Evolutionary conservation across 2,329 filamentous ascomycete genomes (phyloP).

Genomic region (Pyrenophora tritici-repentis): DNA sequence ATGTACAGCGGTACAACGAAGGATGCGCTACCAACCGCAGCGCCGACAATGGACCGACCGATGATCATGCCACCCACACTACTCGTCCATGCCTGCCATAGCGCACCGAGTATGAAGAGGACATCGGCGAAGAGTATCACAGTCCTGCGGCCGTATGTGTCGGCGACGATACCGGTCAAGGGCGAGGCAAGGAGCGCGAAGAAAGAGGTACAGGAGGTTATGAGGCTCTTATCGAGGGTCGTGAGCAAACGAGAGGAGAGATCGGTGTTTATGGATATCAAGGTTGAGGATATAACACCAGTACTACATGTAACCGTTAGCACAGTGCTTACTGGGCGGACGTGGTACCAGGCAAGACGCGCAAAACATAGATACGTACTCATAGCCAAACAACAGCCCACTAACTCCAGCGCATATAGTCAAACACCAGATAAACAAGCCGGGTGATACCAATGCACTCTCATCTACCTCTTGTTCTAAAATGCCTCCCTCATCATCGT

Average conservation of each 20-base stretch:
- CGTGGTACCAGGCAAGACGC: background rate
- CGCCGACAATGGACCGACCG: slow-evolving; percentile 71
- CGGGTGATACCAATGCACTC: slow-evolving; percentile 32
- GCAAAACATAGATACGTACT: slow-evolving; percentile 47
- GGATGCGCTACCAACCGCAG: slow-evolving; percentile 75
- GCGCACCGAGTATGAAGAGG: slow-evolving; percentile 70
- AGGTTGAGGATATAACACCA: slow-evolving; percentile 65
- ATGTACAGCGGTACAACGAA: slow-evolving; percentile 82
- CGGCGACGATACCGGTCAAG: slow-evolving; percentile 63
- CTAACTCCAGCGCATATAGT: slow-evolving; percentile 63
- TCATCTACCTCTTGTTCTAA: slow-evolving; percentile 45
- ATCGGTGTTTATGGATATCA: slow-evolving; percentile 61
- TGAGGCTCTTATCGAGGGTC: slow-evolving; percentile 62
- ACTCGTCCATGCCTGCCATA: slow-evolving; percentile 64
- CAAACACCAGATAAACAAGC: slow-evolving; percentile 59
- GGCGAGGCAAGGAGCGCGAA: slow-evolving; percentile 63
- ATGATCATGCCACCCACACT: slow-evolving; percentile 68
- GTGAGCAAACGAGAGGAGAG: slow-evolving; percentile 56
- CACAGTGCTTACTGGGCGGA: background rate
- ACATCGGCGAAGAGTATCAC: slow-evolving; percentile 69
- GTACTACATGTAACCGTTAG: slow-evolving; percentile 48
- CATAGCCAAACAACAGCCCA: slow-evolving; percentile 66
- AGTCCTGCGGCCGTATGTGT: slow-evolving; percentile 80
- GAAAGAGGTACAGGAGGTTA: slow-evolving; percentile 63
- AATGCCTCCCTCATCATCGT: slow-evolving; percentile 19